These are phyloP conservation scores for Heterobasidion occidentale DNA, from an alignment of 1,284 basidiomycete species.

Conservation along the genomic window DNA sequence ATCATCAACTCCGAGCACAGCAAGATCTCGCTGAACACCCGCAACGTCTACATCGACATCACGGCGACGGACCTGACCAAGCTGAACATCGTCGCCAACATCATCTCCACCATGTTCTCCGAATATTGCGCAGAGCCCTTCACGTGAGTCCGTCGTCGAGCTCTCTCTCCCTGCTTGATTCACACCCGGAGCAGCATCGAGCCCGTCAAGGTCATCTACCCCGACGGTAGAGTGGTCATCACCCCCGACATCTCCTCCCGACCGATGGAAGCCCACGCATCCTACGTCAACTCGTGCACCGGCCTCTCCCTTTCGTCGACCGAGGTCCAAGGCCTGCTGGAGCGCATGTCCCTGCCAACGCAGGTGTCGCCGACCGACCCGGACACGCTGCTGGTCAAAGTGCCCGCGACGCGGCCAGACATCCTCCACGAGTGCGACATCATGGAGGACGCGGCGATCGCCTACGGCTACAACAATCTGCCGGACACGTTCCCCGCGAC, in stretches of 20 bases:
- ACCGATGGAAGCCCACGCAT: slow-evolving; percentile 69
- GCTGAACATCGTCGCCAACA: slow-evolving; percentile 91
- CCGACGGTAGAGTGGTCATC: slow-evolving; percentile 71
- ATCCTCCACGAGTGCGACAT: slow-evolving; percentile 98
- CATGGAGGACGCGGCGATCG: slow-evolving; percentile 97
- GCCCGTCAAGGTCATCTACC: slow-evolving; percentile 77
- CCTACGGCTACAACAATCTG: slow-evolving; percentile 97
- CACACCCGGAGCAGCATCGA: slow-evolving; percentile 59
- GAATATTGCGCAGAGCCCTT: slow-evolving; percentile 92
- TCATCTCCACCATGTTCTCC: slow-evolving; percentile 94
- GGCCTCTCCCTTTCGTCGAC: slow-evolving; percentile 65
- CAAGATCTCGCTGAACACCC: slow-evolving; percentile 93
- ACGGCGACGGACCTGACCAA: slow-evolving; percentile 99
- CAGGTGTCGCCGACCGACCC: slow-evolving; percentile 37
- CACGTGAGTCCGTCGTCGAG: slow-evolving; percentile 48
- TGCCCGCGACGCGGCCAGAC: slow-evolving; percentile 92
- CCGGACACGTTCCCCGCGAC: slow-evolving; percentile 88
- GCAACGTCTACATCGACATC: slow-evolving; percentile 94
- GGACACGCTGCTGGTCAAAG: slow-evolving; percentile 67
- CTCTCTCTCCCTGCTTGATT: not conserved
- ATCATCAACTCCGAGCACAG: slow-evolving; percentile 98
- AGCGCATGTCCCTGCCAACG: slow-evolving; percentile 69
- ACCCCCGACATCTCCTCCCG: slow-evolving; percentile 79
- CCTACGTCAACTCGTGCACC: slow-evolving; percentile 95
- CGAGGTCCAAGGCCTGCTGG: slow-evolving; percentile 60